Evolutionary conservation across 1,284 basidiomycete genomes (phyloP).

Genomic region (Afroboletus lepidellus): DNA sequence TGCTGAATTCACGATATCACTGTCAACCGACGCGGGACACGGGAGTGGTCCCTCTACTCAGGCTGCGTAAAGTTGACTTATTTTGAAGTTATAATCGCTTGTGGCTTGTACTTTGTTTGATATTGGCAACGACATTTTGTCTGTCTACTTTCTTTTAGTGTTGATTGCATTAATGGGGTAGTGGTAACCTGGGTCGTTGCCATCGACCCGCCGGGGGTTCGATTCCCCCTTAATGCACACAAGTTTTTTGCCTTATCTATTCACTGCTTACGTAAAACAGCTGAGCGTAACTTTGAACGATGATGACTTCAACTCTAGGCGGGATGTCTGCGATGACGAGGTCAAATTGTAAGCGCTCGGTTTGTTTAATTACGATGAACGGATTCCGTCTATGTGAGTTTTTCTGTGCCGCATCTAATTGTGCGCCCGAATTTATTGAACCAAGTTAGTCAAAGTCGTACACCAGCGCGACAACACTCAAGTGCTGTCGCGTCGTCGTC

Average conservation of each 20-base stretch:
- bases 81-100: no score
- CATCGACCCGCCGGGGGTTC: constrained; percentile 57
- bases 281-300: no score
- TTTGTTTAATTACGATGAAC: not conserved
- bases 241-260: not conserved
- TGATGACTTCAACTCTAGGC: not conserved
- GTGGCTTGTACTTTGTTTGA: no score
- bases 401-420: not conserved
- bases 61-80: not conserved
- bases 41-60: not conserved
- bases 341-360: not conserved
- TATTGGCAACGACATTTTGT: no score
- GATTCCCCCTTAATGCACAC: constrained; percentile 20
- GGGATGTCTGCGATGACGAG: constrained; percentile 1
- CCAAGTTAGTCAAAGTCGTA: constrained; percentile 5
- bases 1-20: not conserved
- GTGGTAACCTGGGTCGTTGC: constrained; percentile 39
- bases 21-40: not conserved
- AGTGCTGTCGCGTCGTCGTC: not conserved
- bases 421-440: not conserved
- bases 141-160: no score
- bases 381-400: constrained; percentile 18
- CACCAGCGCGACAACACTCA: constrained; percentile 1
- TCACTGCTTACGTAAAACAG: not conserved
- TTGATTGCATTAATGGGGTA: constrained; percentile 35